Base-by-base conservation (phyloP, 2,329 filamentous ascomycete genomes). In the Cladophialophora chaetospira region DNA sequence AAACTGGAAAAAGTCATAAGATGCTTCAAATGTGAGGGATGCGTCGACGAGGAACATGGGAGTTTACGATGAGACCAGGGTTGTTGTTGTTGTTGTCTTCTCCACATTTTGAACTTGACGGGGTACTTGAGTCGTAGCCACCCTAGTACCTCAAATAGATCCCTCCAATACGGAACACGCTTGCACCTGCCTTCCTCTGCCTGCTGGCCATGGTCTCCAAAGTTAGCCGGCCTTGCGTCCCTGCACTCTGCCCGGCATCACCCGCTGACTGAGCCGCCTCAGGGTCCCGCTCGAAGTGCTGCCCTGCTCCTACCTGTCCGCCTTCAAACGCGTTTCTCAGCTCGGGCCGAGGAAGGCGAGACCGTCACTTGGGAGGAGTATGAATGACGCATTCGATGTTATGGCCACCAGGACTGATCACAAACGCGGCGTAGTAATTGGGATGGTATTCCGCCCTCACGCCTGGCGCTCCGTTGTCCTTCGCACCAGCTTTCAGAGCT, bases 351-450 rank as follows among this genome's bases (percentile, higher is more conserved):
- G 48, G 48, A 33, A 5, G 11, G 9, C n/a, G 10, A 13, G 17
- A 40, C 48, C 25, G 49, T 53, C 53, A 55, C 6, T 51, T 42
- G 9, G 13, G 21, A 11, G 48, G 31, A 42, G 69, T 71, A 17
- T 38, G 35, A n/a, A n/a, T 31, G 9, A 79, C 71, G 49, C 73
- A 73, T 68, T 82, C 80, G 42, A 82, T 73, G 61, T 82, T 82
- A 63, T 82, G 82, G 0, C 80, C 79, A 3, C 72, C 67, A 1
- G 79, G 77, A 63, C 82, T 79, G 36, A 73, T 65, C 4, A 82
- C 71, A 68, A 78, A 83, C 0, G 79, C 77, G 1, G 66, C 79
- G 50, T 81, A 83, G 65, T 82, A 82, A 4, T 70, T 70, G 11
- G 72, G 64, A 42, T 72, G 71, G 63, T 80, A 82, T 11, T 78